A percentile compares a stretch with the other conserved stretches of the same genome.
Evolutionary conservation across 768 basidiomycete genomes (phyloP).

Genomic region (Sarcomyxa edulis): DNA sequence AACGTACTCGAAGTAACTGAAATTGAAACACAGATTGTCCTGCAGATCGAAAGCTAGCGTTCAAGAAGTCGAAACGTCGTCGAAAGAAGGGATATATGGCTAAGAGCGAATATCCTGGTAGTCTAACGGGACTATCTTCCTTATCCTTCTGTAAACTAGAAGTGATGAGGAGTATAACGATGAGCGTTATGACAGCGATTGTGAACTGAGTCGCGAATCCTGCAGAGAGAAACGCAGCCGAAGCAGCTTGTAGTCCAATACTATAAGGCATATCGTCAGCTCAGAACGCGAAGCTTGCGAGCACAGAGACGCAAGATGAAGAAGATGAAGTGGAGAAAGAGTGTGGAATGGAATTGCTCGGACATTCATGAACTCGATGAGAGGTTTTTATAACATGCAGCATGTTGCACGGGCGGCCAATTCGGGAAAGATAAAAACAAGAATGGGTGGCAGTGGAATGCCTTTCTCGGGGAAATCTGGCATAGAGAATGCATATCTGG

Average conservation of each 20-base stretch:
- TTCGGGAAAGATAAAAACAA: too few relatives aligned
- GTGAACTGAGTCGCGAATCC: slow-evolving; percentile 44
- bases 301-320: too few relatives aligned
- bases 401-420: too few relatives aligned
- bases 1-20: slow-evolving; percentile 56
- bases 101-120: slow-evolving; percentile 55
- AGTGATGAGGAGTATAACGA: slow-evolving; percentile 38
- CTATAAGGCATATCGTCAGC: slow-evolving; percentile 44
- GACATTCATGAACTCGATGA: slow-evolving; percentile 9
- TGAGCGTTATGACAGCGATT: slow-evolving; percentile 40
- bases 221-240: slow-evolving; percentile 44
- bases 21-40: slow-evolving; percentile 67
- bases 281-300: too few relatives aligned
- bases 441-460: too few relatives aligned
- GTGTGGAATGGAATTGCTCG: slow-evolving; percentile 2
- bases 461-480: too few relatives aligned
- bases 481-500: too few relatives aligned
- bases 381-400: too few relatives aligned
- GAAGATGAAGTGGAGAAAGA: slow-evolving; percentile 5
- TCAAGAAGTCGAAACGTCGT: slow-evolving; percentile 65
- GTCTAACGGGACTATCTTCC: slow-evolving; percentile 44
- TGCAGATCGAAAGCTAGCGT: slow-evolving; percentile 64
- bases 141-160: slow-evolving; percentile 44
- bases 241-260: slow-evolving; percentile 43
- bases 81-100: slow-evolving; percentile 66